phyloP scores from a whole-genome alignment of 2,329 filamentous ascomycete genomes.

The Cytospora piceae region DNA sequence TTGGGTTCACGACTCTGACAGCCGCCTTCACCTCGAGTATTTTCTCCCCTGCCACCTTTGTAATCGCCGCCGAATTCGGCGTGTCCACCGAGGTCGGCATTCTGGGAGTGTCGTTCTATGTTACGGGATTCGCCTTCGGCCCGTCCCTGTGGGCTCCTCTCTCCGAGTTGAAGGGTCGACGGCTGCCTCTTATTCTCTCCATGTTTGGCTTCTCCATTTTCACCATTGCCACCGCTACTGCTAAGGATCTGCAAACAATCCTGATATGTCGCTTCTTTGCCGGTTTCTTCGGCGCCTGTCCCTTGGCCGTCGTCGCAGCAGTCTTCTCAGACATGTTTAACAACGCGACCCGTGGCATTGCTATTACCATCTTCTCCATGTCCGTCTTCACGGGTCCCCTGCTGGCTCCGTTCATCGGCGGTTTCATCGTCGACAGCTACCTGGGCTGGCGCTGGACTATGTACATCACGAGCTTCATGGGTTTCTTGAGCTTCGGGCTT shows the following conservation, averaged over 20 bases:
- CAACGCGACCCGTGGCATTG: constrained; percentile 62
- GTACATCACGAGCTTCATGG: constrained; percentile 66
- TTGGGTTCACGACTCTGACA: constrained; percentile 74
- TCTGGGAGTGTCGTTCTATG: constrained; percentile 69
- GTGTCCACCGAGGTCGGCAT: constrained; percentile 66
- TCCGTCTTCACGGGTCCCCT: constrained; percentile 69
- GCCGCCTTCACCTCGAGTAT: constrained; percentile 75
- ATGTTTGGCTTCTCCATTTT: constrained; percentile 74
- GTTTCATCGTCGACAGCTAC: constrained; percentile 65
- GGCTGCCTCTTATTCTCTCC: constrained; percentile 61
- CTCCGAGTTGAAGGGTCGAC: constrained; percentile 71
- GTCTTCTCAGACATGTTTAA: constrained; percentile 75
- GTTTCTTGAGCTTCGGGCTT: constrained; percentile 61
- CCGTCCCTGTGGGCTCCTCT: constrained; percentile 74
- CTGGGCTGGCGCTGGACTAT: constrained; percentile 77
- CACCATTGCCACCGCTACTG: constrained; percentile 65
- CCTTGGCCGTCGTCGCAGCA: constrained; percentile 69
- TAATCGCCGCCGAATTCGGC: constrained; percentile 60
- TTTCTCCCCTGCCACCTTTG: constrained; percentile 68
- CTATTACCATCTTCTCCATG: constrained; percentile 62
- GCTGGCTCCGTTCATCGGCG: constrained; percentile 69
- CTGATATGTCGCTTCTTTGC: constrained; percentile 74
- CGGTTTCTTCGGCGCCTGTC: constrained; percentile 73
- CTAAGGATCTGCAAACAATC: constrained; percentile 70
- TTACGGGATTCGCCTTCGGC: constrained; percentile 73